Base-by-base conservation (phyloP, 768 basidiomycete genomes). In the Mycena maculata region DNA sequence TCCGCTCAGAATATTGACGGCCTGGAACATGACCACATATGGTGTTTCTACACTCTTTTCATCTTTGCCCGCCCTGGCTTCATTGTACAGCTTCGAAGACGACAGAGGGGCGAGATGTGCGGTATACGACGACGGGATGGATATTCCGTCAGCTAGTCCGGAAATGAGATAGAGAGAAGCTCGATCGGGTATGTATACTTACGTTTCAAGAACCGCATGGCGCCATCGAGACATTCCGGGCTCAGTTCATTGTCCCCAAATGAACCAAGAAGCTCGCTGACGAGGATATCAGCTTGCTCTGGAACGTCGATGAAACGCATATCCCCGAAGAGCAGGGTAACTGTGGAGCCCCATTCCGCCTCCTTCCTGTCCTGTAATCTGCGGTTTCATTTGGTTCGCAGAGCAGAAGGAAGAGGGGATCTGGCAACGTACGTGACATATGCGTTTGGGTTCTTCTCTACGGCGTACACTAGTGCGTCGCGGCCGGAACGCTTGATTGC, bases 231-330 rank as follows among this genome's bases (percentile, higher is more conserved):
- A 79, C 98, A 99, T 78, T 99, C 98, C 0, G 98, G 98, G 75
- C 95, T 96, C 52, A 99, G 87, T 77, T 99, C 98, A 66, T 99
- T 99, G 79, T 99, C 98, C 2, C 97, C 98, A 81, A 99, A 99
- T 5, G 95, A 96, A 4, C 98, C 98, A 72, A 99, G 80, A 23
- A 99, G 86, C 78, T 99, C 98, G 80, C 93, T 97, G 73, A 99
- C 91, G 63, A 99, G 82, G 68, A 99, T 94, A 77, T 99, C 98
- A 30, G 89, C 95, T 70, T 87, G 85, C 72, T 98, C 94, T 7
- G 97, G 96, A 1, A 97, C 79, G 11, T 90, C 84, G 47, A 98
- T 82, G 28, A 82, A 81, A 18, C 98, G 86, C 98, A 99, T 99
- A 78, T 99, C 98, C 3, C 97, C 97, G 74, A 92, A 93, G n/a